Evolutionary conservation across 345 rosid species (phyloP), one percentile per base, ranked within the genome.

Genomic region (Jatropha curcas): DNA sequence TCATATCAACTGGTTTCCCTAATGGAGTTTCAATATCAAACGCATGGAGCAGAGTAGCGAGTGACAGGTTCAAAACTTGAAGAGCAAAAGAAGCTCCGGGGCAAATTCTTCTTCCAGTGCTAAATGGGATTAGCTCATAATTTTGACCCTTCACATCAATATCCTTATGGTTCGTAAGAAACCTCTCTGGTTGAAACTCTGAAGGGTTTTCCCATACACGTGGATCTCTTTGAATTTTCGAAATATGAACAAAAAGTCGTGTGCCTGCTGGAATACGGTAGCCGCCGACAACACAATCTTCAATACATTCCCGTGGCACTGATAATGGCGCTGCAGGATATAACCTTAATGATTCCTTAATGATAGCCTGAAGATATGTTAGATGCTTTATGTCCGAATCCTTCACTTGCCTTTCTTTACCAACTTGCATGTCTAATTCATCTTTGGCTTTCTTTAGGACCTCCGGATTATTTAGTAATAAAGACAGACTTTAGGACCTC

Each of bases 151-250:
- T 71, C 4, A 71, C 55, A 60, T 71, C 74, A 45, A 66, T 53
- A n/a, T 74, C 37, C 48, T 66, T 74, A n/a, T 66, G 46, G 7
- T 46, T 33, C 7, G 39, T 35, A 17, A 65, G 55, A 27, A 73
- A 73, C 20, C 76, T 65, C 70, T 73, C 70, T 20, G 76, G 70
- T 50, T 65, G 24, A 46, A 74, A 74, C 50, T 74, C 65, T 11
- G 12, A 3, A 24, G 77, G 72, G 12, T 74, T 33, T 11, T 45
- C 19, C 77, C 72, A 74, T 1, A 74, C 66, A 9, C 65, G 24
- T n/a, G 77, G 71, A 34, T 74, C 72, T 31, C 58, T 73, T 1
- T 73, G 76, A 46, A 73, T 27, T 35, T 64, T 73, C 4, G 43
- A 19, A 2, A 64, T 5, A 52, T 73, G 64, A 27, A 64, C 43